Evolutionary conservation across 768 basidiomycete species (phyloP), one percentile per base, ranked within the genome.

Genomic region (Vararia minispora): DNA sequence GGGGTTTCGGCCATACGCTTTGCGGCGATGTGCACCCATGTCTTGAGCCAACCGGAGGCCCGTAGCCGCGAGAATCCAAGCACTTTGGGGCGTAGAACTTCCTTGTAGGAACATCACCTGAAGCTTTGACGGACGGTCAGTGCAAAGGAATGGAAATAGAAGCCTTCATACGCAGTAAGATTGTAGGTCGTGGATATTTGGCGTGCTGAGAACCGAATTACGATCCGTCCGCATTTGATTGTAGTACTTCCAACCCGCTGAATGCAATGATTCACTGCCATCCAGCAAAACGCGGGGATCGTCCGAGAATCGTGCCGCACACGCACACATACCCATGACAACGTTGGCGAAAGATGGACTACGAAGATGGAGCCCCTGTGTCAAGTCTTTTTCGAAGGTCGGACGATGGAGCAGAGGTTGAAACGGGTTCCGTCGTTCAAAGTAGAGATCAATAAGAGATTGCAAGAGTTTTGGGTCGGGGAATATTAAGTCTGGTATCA

Each of bases 21-120:
- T 62, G 40, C 64, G 62, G 22, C 75, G 63, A 55, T 89, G 87
- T 1, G 74, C 79, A 22, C 87, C 76, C 27, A 85, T 72, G 45
- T 90, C 85, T 52, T 85, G 76, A 1, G 76, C 73, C 35, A 78
- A 60, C 3, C 83, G 75, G 23, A 88, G 56, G n/a, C 76, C 80
- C 28, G 79, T 59, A 0, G 71, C 79, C 22, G 73, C 56, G 24
- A 75, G 52, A 8, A 69, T 64, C 78, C 78, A 82, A 32, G 61
- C 60, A 5, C 65, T 61, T 48, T 74, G 72, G 3, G 70, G 68
- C 12, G 68, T 58, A 10, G 66, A 69, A 14, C 58, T 58, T 7
- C 65, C 62, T 45, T 60, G 71, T 52, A 59, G 62, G 58, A 56
- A 64, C 39, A 55, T 40, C 3, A 58, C 52, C 2, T 64, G 44